A percentile compares a stretch with the other conserved stretches of the same genome.
Evolutionary conservation across 2,329 filamentous ascomycete genomes (phyloP).

Genomic region (Madurella fahalii): DNA sequence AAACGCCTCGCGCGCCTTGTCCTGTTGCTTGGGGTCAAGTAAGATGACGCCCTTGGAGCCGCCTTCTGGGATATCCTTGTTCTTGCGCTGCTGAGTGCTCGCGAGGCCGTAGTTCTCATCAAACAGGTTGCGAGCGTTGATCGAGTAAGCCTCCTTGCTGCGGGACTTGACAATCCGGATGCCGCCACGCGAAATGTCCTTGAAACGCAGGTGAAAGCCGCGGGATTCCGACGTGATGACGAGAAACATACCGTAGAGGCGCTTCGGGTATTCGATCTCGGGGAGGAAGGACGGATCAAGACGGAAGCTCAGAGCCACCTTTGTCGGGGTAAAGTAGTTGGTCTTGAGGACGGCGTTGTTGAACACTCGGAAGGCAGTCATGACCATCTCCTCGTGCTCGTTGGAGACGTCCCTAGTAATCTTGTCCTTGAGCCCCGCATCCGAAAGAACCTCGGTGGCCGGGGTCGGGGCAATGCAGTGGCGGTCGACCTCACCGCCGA

Average conservation of each 20-base stretch:
- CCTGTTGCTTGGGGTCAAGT: slow-evolving; percentile 88
- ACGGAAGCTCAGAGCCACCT: slow-evolving; percentile 95
- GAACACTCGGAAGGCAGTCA: slow-evolving; percentile 94
- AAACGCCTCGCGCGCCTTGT: slow-evolving; percentile 86
- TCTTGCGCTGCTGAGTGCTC: slow-evolving; percentile 98
- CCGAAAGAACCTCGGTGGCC: slow-evolving; percentile 66
- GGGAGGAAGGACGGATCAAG: slow-evolving; percentile 87
- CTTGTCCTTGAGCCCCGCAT: slow-evolving; percentile 67
- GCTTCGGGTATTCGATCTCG: slow-evolving; percentile 86
- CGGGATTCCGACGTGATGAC: slow-evolving; percentile 96
- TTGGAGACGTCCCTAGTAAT: slow-evolving; percentile 80
- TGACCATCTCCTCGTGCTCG: slow-evolving; percentile 97
- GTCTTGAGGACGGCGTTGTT: slow-evolving; percentile 93
- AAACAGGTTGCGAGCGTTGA: slow-evolving; percentile 94
- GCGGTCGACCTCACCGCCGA: slow-evolving; percentile 48
- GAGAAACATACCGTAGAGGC: slow-evolving; percentile 96
- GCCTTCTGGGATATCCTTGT: slow-evolving; percentile 98
- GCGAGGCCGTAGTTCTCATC: slow-evolving; percentile 98
- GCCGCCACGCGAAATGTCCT: slow-evolving; percentile 92
- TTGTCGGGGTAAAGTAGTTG: slow-evolving; percentile 95
- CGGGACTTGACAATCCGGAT: slow-evolving; percentile 98
- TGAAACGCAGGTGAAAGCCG: slow-evolving; percentile 95
- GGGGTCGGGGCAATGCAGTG: slow-evolving; percentile 52
- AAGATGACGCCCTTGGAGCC: slow-evolving; percentile 97
- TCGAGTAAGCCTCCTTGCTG: slow-evolving; percentile 90